Evolutionary conservation across 495 filamentous ascomycete genomes (phyloP).

Genomic region (Neurospora terricola): DNA sequence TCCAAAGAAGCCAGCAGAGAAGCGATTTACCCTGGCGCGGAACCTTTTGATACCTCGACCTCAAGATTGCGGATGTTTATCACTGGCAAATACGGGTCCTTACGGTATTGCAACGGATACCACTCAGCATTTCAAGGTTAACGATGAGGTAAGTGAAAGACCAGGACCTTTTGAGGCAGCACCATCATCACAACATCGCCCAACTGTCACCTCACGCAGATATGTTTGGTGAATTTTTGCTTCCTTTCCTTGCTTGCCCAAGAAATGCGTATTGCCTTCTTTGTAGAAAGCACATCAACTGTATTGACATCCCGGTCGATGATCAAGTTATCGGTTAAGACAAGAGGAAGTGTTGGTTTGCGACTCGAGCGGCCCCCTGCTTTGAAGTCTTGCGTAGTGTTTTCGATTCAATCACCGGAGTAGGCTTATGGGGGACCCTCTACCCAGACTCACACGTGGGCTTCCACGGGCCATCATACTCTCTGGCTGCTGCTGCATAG

Average conservation of each 20-base stretch:
- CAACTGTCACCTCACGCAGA: not conserved
- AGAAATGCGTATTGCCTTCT: not conserved
- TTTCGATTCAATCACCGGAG: conserved; percentile 23
- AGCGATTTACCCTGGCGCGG: conserved; percentile 2
- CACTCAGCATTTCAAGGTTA: not conserved
- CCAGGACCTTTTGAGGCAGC: not conserved
- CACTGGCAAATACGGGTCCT: not conserved
- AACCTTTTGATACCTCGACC: conserved; percentile 7
- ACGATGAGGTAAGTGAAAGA: not conserved
- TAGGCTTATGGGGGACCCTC: conserved; percentile 3
- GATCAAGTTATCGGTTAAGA: not conserved
- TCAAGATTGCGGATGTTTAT: conserved; percentile 5
- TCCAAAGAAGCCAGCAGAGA: conserved; percentile 11
- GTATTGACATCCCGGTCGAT: not conserved
- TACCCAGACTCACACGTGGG: conserved; percentile 18
- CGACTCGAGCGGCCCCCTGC: conserved; percentile 25
- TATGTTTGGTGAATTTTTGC: not conserved
- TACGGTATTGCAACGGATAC: not conserved
- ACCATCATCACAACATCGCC: not conserved
- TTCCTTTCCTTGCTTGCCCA: not conserved
- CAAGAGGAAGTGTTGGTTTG: conserved; percentile 15
- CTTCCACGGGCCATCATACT: conserved; percentile 2
- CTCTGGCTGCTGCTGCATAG: conserved; percentile 8
- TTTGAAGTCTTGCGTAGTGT: conserved; percentile 19
- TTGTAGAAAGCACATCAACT: not conserved